Evolutionary conservation across 306 rosid species (phyloP).

Genomic region (Trifolium repens): DNA sequence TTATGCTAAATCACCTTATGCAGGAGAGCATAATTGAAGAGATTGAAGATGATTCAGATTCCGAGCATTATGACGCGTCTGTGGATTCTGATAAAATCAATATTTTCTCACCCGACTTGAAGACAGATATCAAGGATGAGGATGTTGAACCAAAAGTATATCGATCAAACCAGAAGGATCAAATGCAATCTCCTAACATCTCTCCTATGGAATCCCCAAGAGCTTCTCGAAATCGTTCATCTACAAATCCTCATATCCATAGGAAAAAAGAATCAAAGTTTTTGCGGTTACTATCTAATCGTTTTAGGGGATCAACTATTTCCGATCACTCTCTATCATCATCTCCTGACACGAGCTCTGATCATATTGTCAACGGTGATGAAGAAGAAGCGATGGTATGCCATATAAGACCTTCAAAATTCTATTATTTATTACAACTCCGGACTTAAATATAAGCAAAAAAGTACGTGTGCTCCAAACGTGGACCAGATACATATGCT

Average conservation of each 20-base stretch:
- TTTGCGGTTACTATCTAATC: slow-evolving; percentile 63
- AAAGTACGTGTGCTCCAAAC: neutral
- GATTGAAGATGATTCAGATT: slow-evolving; percentile 63
- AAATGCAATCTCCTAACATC: slow-evolving; percentile 54
- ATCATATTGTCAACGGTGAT: slow-evolving; percentile 63
- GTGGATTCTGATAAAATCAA: slow-evolving; percentile 49
- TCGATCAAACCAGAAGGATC: slow-evolving; percentile 50
- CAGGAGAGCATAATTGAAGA: slow-evolving; percentile 67
- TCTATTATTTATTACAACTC: neutral
- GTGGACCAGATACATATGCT: neutral
- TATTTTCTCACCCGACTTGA: slow-evolving; percentile 45
- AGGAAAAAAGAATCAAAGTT: slow-evolving; percentile 50
- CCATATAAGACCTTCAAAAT: slow-evolving; percentile 18
- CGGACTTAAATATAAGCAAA: neutral
- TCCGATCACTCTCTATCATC: slow-evolving; percentile 55
- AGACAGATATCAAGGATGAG: slow-evolving; percentile 44
- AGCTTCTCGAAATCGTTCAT: slow-evolving; percentile 43
- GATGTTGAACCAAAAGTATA: slow-evolving; percentile 45
- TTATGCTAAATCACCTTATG: slow-evolving; percentile 38
- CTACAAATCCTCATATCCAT: slow-evolving; percentile 43
- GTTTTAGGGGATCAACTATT: slow-evolving; percentile 45
- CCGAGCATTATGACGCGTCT: slow-evolving; percentile 56
- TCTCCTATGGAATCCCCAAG: slow-evolving; percentile 74
- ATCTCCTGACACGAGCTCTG: slow-evolving; percentile 60
- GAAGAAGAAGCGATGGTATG: slow-evolving; percentile 61